phyloP scores from a whole-genome alignment of 2,329 filamentous ascomycete genomes.

The Botrytis sinoallii region DNA sequence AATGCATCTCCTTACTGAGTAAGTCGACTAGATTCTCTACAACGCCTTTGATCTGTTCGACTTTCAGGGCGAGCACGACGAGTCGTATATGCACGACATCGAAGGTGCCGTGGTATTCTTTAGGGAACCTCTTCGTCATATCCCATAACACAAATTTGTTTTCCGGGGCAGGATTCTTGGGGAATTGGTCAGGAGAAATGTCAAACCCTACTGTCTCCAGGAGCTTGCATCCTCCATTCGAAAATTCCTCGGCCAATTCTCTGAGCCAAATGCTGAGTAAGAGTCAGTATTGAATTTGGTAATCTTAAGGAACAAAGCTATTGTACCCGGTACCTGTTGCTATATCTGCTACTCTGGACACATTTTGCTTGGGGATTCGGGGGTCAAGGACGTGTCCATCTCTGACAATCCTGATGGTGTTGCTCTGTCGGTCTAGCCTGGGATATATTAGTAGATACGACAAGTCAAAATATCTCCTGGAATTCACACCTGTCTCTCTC shows the following conservation, averaged over 20 bases:
- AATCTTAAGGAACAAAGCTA: not conserved
- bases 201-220: not conserved
- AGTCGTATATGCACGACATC: constrained; percentile 1
- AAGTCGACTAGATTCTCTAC: not conserved
- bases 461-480: not conserved
- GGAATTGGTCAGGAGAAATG: not conserved
- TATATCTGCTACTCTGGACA: not conserved
- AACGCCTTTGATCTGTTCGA: constrained; percentile 1
- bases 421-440: not conserved
- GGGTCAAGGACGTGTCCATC: not conserved
- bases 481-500: not conserved
- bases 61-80: not conserved
- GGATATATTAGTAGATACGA: not conserved
- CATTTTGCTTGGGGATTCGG: not conserved
- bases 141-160: not conserved
- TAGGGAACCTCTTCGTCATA: not conserved
- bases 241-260: not conserved
- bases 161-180: not conserved
- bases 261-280: not conserved
- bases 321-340: not conserved
- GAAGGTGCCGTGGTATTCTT: not conserved
- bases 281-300: not conserved
- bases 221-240: not conserved
- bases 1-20: not conserved
- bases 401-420: rapidly evolving